phyloP scores from a whole-genome alignment of 1,284 basidiomycete genomes.

The Puccinia horiana region DNA sequence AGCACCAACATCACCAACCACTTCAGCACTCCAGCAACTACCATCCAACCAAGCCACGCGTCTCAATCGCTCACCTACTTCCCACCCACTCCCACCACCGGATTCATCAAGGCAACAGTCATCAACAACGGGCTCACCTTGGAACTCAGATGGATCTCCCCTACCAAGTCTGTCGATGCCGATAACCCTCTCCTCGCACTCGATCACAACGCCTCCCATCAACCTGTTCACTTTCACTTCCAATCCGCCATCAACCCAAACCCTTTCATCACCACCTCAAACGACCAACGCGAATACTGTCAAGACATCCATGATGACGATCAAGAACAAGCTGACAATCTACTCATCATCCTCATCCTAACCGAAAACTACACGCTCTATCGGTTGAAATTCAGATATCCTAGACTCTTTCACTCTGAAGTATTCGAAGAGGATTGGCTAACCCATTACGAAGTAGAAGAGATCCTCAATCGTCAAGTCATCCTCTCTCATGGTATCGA shows the following conservation, averaged over 20 bases:
- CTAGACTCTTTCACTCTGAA: slow-evolving; percentile 42
- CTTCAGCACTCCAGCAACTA: not conserved
- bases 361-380: slow-evolving; percentile 39
- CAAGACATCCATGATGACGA: not conserved
- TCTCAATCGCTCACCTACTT: slow-evolving; percentile 45
- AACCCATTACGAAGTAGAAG: slow-evolving; percentile 37
- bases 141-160: slow-evolving; percentile 36
- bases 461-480: slow-evolving; percentile 34
- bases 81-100: not conserved
- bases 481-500: slow-evolving; percentile 43
- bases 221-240: slow-evolving; percentile 45
- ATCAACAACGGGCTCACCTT: slow-evolving; percentile 39
- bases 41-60: slow-evolving; percentile 36
- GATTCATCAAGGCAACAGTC: slow-evolving; percentile 35
- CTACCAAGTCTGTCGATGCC: slow-evolving; percentile 6
- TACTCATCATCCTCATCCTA: slow-evolving; percentile 40
- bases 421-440: slow-evolving; percentile 47
- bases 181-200: not conserved
- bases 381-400: slow-evolving; percentile 40
- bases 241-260: slow-evolving; percentile 35
- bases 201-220: slow-evolving; percentile 18
- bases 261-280: slow-evolving; percentile 33
- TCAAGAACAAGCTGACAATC: not conserved
- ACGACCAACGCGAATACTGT: not conserved
- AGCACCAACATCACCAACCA: not conserved